Conservation (phyloP, 495 filamentous ascomycete genomes). For the Hyaloscypha hepaticicola region DNA sequence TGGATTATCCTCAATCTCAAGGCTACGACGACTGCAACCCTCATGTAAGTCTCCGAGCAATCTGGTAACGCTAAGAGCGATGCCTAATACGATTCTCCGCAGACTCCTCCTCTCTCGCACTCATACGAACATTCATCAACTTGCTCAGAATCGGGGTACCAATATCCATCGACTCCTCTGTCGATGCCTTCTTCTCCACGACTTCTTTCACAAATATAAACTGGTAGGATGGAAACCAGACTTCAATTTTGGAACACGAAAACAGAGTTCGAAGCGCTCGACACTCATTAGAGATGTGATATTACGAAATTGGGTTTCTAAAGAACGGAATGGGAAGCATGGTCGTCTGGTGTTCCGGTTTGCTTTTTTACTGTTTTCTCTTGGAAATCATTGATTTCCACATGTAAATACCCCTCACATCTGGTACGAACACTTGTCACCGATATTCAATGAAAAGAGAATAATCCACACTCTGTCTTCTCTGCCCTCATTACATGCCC, state of each 20-base stretch:
- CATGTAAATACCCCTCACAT: constrained; percentile 19
- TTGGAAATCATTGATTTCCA: constrained; percentile 4
- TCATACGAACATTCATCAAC: constrained; percentile 72
- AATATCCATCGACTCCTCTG: constrained; percentile 65
- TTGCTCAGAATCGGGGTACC: constrained; percentile 57
- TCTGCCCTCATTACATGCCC: neutral
- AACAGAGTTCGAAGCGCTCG: constrained; percentile 36
- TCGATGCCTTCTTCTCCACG: constrained; percentile 65
- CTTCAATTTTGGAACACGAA: constrained; percentile 9
- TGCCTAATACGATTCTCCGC: constrained; percentile 25
- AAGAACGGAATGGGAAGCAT: constrained; percentile 25
- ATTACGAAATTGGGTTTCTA: constrained; percentile 19
- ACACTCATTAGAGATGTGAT: constrained; percentile 28
- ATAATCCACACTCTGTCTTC: neutral
- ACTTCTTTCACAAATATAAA: constrained; percentile 28
- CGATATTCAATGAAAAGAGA: neutral
- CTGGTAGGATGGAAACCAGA: neutral
- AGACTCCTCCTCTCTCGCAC: constrained; percentile 86
- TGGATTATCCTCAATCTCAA: constrained; percentile 64
- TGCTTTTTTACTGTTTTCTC: constrained; percentile 2
- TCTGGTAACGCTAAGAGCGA: neutral
- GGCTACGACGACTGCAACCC: constrained; percentile 63
- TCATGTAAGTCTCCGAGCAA: constrained; percentile 59
- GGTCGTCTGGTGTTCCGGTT: constrained; percentile 25
- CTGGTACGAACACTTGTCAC: neutral